Evolutionary conservation across 768 basidiomycete species (phyloP), one percentile per base, ranked within the genome.

Genomic region (Antrodiella citrinella): DNA sequence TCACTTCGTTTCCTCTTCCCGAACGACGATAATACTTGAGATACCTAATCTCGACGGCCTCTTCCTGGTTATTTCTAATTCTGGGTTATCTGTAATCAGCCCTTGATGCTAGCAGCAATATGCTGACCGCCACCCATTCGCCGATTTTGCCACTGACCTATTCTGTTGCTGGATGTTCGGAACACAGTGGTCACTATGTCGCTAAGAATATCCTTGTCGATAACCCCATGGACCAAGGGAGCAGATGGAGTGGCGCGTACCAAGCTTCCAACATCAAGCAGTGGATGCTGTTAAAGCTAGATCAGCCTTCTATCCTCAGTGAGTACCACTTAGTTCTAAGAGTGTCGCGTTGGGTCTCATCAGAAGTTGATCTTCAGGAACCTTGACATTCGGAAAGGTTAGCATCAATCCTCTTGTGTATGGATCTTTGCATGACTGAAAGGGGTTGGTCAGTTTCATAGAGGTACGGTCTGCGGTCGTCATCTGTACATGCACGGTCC

Each of bases 321-420:
- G 73, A 74, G 70, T 73, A 51, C 3, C 24, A 44, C 50, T 30
- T 21, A n/a, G n/a, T n/a, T n/a, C n/a, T n/a, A n/a, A n/a, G n/a
- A n/a, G n/a, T n/a, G n/a, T n/a, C n/a, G n/a, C n/a, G n/a, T n/a
- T n/a, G n/a, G n/a, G n/a, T n/a, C n/a, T n/a, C n/a, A 22, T 51
- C 2, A 41, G 24, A 21, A 35, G 45, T 46, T 26, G 21, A 22
- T 45, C 30, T 21, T 26, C 48, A 11, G 87, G 80, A 61, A 79
- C 69, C 48, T 78, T 90, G 56, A 88, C 81, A 10, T 90, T 91
- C 65, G 87, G 89, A 58, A 91, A 91, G 76, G 87, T 87, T 49
- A 39, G 65, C 55, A 24, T 7, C n/a, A n/a, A n/a, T n/a, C n/a
- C n/a, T n/a, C n/a, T n/a, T n/a, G n/a, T n/a, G n/a, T n/a, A n/a